Evolutionary conservation across 2,329 filamentous ascomycete species (phyloP), one percentile per base, ranked within the genome.

Genomic region (Polychaeton citri): DNA sequence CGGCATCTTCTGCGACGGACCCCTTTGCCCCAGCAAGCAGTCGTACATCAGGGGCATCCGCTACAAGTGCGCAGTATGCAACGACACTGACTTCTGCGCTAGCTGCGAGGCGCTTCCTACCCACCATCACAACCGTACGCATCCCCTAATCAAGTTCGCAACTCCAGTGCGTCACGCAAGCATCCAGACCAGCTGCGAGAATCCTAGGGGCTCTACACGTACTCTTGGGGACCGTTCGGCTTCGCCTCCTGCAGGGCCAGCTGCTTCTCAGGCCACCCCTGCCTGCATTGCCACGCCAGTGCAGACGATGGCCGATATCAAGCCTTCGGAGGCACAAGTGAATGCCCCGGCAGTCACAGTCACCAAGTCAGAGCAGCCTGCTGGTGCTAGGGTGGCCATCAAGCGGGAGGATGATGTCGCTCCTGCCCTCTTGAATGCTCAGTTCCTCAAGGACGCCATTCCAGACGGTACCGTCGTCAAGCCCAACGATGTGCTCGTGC

Each of bases 61-160:
- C 44, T 98, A 90, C 73, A 98, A 98, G 75, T 98, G 90, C 56
- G 84, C 88, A 35, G 80, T 98, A 38, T 98, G 90, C 67, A 72
- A 92, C 53, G 87, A 98, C 57, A 80, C 80, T 21, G 90, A 98
- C 61, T 94, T 95, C 66, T 98, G 90, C 58, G 84, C 82, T 54
- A 81, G 74, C 54, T 98, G 90, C 63, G 92, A 98, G 64, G 85
- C 88, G 33, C 77, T 77, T 50, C 90, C 90, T 6, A 68, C 69
- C 44, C 88, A 92, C 59, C 67, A 65, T 16, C 90, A 98, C 67
- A 95, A 96, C 68, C 79, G 77, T 60, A 93, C 87, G n/a, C 90
- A 98, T 52, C 90, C 90, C 19, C 67, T 98, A 49, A 86, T 98
- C 67, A 95, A 94, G 66, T 86, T 98, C 68, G 93, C 85, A 71